Base-by-base conservation (phyloP, 352 stramenopile species). In the Phytophthora sp. region DNA sequence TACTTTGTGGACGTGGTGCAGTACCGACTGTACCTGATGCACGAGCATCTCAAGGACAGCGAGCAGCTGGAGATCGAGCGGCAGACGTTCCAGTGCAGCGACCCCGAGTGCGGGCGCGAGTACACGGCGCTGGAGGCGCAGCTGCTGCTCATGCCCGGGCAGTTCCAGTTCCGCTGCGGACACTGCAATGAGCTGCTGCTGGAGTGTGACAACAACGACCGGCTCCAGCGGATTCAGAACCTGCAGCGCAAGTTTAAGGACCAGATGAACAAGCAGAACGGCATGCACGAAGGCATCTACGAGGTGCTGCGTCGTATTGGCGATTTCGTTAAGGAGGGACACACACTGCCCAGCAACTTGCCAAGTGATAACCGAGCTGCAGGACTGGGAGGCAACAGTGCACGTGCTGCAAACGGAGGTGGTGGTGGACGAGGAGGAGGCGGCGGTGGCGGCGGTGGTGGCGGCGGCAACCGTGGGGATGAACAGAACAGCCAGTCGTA, bases 1-100 rank as follows among this genome's bases (percentile, higher is more conserved):
- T 94, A 96, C 69, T 95, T 96, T 72, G 85, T 94, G 39, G 87
- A 96, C 57, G 87, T 96, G 53, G 85, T 96, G 54, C 84, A 92
- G 62, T 96, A 91, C 55, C 86, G 88, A 10, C 72, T 96, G 17
- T 96, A 94, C 66, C 52, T 95, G 35, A 96, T 96, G 78, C 81
- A 92, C 54, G 84, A 95, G 54, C 81, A 94, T 34, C 60, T 96
- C 1, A 95, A 94, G 56, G 87, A 95, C 58, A 87, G 68, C 54
- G 88, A 96, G 58, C 86, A 94, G 57, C 57, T 94, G 1, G 88
- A 96, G 56, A 93, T 96, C 48, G 88, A 95, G 66, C 77, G 88
- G 0, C 86, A 95, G 54, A 96, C 86, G 11, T 96, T 92, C 58
- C 79, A 90, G 52, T 96, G 88, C 64, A 93, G 89, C 24, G 79